Percentiles rank a stretch among this genome's conserved stretches.
Evolutionary conservation across 805 yeast genomes (phyloP).

Genomic region (Wickerhamiella siamensis): DNA sequence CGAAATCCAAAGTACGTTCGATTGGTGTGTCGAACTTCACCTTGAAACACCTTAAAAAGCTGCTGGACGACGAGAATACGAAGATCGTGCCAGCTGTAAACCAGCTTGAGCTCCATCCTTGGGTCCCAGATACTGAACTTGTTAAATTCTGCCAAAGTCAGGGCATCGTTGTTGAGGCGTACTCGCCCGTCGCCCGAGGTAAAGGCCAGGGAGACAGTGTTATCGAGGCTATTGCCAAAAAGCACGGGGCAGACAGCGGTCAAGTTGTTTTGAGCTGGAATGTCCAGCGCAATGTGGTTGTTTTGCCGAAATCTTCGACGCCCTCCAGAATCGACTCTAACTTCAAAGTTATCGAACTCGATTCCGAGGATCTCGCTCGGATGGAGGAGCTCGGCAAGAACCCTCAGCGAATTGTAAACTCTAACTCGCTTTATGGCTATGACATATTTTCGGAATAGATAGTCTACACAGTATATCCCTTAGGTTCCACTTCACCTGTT

Average conservation of each 20-base stretch:
- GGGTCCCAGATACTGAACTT: slow-evolving; percentile 49
- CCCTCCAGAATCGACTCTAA: slow-evolving; percentile 41
- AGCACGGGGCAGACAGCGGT: slow-evolving; percentile 38
- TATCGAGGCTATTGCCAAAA: slow-evolving; percentile 38
- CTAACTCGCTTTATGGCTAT: slow-evolving; percentile 9
- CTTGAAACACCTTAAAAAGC: slow-evolving; percentile 33
- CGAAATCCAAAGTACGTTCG: slow-evolving; percentile 37
- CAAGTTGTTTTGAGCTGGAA: slow-evolving; percentile 53
- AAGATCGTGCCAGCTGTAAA: slow-evolving; percentile 48
- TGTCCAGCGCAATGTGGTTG: slow-evolving; percentile 44
- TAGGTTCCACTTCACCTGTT: too few relatives aligned
- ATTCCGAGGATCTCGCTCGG: slow-evolving; percentile 30
- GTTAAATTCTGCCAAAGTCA: slow-evolving; percentile 37
- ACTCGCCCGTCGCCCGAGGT: slow-evolving; percentile 57
- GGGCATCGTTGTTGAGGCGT: slow-evolving; percentile 50
- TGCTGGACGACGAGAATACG: slow-evolving; percentile 32
- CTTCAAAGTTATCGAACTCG: slow-evolving; percentile 28
- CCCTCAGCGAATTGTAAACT: slow-evolving; percentile 9
- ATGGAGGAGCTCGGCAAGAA: slow-evolving; percentile 20
- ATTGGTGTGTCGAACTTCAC: slow-evolving; percentile 65
- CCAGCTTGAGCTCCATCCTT: slow-evolving; percentile 66
- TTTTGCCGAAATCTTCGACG: slow-evolving; percentile 59
- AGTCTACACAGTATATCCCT: too few relatives aligned
- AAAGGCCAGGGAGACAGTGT: slow-evolving; percentile 38
- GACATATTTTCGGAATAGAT: slow-evolving; percentile 11